These are phyloP conservation scores for Hypoxylon intermedium DNA, from an alignment of 495 filamentous ascomycete genomes.

Conservation along the genomic window DNA sequence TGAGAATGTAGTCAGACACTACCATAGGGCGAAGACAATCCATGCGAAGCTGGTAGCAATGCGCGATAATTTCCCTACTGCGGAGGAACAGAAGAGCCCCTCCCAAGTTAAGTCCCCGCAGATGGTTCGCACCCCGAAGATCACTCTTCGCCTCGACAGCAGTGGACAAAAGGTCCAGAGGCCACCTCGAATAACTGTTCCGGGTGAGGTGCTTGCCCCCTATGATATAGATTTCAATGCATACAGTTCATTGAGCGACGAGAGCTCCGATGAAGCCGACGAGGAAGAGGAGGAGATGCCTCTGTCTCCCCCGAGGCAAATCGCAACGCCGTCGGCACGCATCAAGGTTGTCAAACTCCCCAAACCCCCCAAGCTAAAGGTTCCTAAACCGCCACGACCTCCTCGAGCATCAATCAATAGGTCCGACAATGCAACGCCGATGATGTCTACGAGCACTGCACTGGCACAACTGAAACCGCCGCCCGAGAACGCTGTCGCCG, in stretches of 20 bases:
- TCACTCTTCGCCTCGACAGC: slow-evolving; percentile 69
- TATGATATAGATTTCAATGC: slow-evolving; percentile 62
- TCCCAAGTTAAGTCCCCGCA: slow-evolving; percentile 61
- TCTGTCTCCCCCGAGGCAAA: slow-evolving; percentile 38
- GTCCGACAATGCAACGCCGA: slow-evolving; percentile 45
- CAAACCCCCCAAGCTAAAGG: slow-evolving; percentile 49
- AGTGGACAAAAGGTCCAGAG: slow-evolving; percentile 51
- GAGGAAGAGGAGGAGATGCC: slow-evolving; percentile 43
- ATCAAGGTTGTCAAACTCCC: slow-evolving; percentile 53
- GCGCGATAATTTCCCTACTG: slow-evolving; percentile 59
- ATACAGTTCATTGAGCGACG: slow-evolving; percentile 54
- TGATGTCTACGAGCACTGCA: slow-evolving; percentile 82
- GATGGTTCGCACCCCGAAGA: slow-evolving; percentile 64
- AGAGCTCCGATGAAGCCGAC: slow-evolving; percentile 48
- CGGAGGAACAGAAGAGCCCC: slow-evolving; percentile 61
- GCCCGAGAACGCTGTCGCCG: slow-evolving; percentile 74
- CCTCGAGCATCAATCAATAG: slow-evolving; percentile 46
- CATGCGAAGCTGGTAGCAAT: slow-evolving; percentile 81
- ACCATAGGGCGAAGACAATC: slow-evolving; percentile 77
- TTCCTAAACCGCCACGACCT: slow-evolving; percentile 54
- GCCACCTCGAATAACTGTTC: slow-evolving; percentile 60
- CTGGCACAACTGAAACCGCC: slow-evolving; percentile 79
- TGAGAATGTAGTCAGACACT: slow-evolving; percentile 78
- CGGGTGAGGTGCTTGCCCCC: slow-evolving; percentile 64
- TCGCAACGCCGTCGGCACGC: slow-evolving; percentile 45